Evolutionary conservation across 1,284 basidiomycete species (phyloP).

Genomic region (Ceratobasidium sp.): DNA sequence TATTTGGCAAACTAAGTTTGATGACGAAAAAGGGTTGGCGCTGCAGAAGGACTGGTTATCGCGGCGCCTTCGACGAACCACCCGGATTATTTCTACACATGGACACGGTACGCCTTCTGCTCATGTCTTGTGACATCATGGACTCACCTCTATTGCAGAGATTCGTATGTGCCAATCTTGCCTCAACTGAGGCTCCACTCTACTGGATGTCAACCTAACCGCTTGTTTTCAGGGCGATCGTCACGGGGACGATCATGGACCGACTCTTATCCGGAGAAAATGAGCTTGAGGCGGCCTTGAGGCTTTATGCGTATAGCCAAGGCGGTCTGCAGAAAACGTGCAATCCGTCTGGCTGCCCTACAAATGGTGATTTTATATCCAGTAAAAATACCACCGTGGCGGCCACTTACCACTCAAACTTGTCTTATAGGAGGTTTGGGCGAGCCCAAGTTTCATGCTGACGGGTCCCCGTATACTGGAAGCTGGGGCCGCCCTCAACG

Average conservation of each 20-base stretch:
- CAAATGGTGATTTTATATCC: conserved; percentile 1
- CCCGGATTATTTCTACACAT: conserved; percentile 58
- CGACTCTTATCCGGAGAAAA: conserved; percentile 43
- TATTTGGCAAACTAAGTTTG: background rate
- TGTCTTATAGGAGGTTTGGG: conserved; percentile 54
- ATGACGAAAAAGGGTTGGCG: conserved; percentile 45
- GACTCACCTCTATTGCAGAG: conserved; percentile 32
- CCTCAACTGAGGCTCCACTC: background rate
- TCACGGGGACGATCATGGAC: conserved; percentile 40
- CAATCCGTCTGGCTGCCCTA: conserved; percentile 53
- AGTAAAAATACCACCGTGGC: conserved; percentile 42
- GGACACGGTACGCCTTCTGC: conserved; percentile 53
- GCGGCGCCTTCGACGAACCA: conserved; percentile 51
- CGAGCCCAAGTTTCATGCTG: conserved; percentile 59
- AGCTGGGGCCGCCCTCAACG: conserved; percentile 56
- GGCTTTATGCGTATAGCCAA: conserved; percentile 50
- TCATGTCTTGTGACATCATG: conserved; percentile 41
- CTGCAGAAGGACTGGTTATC: conserved; percentile 51
- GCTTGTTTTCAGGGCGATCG: conserved; percentile 35
- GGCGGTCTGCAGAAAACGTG: conserved; percentile 50
- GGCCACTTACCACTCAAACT: conserved; percentile 28
- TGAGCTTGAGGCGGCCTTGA: conserved; percentile 47
- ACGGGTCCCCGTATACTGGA: conserved; percentile 51
- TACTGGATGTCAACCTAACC: conserved; percentile 41
- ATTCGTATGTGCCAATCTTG: conserved; percentile 45